A percentile compares a stretch with the other conserved stretches of the same genome.
phyloP scores from a whole-genome alignment of 352 stramenopile species.

The Globisporangium recalcitrans region DNA sequence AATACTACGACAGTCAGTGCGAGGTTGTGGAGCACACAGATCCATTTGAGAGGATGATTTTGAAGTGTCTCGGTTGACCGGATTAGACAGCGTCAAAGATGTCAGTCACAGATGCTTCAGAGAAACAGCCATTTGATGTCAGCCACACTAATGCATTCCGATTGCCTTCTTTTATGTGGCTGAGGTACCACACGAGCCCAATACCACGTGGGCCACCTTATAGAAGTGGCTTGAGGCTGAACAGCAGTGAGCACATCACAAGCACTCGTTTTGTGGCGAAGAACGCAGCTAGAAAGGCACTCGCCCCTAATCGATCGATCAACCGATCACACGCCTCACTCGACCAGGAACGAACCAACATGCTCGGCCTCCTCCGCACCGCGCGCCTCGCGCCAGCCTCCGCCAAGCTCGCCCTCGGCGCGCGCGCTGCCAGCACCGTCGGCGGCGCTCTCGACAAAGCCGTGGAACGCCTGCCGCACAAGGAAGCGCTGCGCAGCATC shows the following conservation, averaged over 20 bases:
- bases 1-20: too few species aligned
- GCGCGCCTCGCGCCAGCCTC: slow-evolving; percentile 40
- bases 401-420: slow-evolving; percentile 23
- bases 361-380: slow-evolving; percentile 65
- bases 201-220: neutral
- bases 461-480: slow-evolving; percentile 74
- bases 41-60: too few species aligned
- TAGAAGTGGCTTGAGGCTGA: neutral
- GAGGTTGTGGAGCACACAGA: too few species aligned
- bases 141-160: too few species aligned
- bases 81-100: too few species aligned
- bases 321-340: too few species aligned
- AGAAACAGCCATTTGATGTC: too few species aligned
- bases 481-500: slow-evolving; percentile 79
- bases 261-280: slow-evolving; percentile 37
- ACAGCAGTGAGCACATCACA: neutral
- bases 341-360: slow-evolving; percentile 21
- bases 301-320: slow-evolving; percentile 3
- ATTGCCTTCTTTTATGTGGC: too few species aligned
- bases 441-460: slow-evolving; percentile 68
- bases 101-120: too few species aligned
- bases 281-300: slow-evolving; percentile 21
- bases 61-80: too few species aligned
- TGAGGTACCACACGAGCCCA: too few species aligned
- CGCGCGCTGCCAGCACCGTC: slow-evolving; percentile 56